Conservation (phyloP, 2,329 filamentous ascomycete species). For the Penicillium thymicola region DNA sequence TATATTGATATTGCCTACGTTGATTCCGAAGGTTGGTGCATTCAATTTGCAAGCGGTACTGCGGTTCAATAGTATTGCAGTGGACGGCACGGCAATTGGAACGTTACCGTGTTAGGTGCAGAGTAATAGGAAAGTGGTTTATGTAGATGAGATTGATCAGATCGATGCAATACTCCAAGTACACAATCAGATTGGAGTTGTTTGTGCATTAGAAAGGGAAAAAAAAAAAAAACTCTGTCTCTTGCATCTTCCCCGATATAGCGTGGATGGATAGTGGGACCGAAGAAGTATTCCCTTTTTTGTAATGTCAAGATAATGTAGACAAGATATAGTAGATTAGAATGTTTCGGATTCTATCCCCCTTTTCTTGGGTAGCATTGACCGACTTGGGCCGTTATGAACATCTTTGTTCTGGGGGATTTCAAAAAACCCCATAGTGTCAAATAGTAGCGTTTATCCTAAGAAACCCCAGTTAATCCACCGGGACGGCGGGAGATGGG, state of each 20-base stretch:
- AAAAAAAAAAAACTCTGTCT: background rate
- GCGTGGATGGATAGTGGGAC: background rate
- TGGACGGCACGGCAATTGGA: background rate
- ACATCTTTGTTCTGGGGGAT: background rate
- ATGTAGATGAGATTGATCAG: constrained; percentile 5
- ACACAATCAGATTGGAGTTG: constrained; percentile 2
- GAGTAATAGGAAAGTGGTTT: background rate
- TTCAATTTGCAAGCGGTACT: background rate
- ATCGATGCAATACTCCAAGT: constrained; percentile 1
- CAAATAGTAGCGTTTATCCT: background rate
- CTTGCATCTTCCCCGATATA: constrained; percentile 6
- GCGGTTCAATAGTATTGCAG: background rate
- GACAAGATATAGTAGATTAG: background rate
- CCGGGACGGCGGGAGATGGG: constrained; percentile 23
- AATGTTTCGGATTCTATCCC: background rate
- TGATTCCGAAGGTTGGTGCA: background rate
- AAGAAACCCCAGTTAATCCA: constrained; percentile 5
- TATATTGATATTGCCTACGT: background rate
- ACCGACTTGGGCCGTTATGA: background rate
- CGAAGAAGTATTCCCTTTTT: background rate
- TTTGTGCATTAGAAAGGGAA: background rate
- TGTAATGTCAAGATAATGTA: background rate
- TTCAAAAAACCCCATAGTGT: background rate
- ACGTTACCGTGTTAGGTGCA: background rate
- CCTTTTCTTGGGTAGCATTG: background rate